Base-by-base conservation (phyloP, 768 basidiomycete species). In the Russula sp. region DNA sequence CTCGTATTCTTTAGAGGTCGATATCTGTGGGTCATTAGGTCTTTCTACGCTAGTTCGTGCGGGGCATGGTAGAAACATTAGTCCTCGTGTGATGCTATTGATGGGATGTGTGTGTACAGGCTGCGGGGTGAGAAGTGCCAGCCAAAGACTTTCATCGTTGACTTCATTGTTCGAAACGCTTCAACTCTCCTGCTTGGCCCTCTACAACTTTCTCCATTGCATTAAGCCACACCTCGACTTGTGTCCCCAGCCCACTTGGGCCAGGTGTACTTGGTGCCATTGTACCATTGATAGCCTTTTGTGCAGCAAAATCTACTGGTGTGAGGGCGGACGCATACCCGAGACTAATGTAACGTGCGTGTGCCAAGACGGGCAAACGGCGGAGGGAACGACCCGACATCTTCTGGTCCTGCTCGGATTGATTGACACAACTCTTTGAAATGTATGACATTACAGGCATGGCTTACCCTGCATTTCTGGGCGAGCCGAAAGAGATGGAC, bases 321-420 rank as follows among this genome's bases (percentile, higher is more conserved):
- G 62, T 35, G 18, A 40, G 11, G 10, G 59, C 27, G 22, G 55
- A 48, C 6, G 47, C 39, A 11, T 66, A 60, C 31, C 61, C 61
- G 2, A 71, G 66, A 34, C 86, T 82, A 55, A 98, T 86, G 71
- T 93, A 87, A 8, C 84, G 81, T 4, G 96, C 92, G 51, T 97
- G 84, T 1, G 95, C 92, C 20, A 98, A 83, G 51, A 98, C 93
- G 3, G 97, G 97, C n/a, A 99, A 79, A 7, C 94, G 85, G 13
- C 97, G 85, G 13, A 99, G 80, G 1, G 91, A 87, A 40, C 97
- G 87, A 14, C 97, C 97, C 16, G 95, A 97, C 80, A 98, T 85
- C n/a, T 82, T 82, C 72, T 93, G 86, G 18, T 73, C 73, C 88
- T 90, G 59, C 31, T 37, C 27, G 18, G 39, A 11, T 22, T n/a